Conservation (phyloP, 2,329 filamentous ascomycete genomes). For the Diaporthe vaccinii region DNA sequence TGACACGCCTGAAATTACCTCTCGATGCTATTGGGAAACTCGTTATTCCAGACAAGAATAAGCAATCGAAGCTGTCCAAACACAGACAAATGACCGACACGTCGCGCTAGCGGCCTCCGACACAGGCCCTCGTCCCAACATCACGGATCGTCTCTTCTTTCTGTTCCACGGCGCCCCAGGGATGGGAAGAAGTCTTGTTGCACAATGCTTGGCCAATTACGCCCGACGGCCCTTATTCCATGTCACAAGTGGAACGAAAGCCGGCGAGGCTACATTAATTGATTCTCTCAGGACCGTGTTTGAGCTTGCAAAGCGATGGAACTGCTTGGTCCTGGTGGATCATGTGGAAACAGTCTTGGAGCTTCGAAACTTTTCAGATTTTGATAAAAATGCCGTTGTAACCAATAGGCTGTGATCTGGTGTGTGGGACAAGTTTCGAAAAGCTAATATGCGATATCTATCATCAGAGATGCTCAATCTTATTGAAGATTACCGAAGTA, state of each 20-base stretch:
- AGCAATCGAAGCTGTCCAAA: too few species aligned
- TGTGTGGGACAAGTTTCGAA: background rate
- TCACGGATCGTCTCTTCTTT: too few species aligned
- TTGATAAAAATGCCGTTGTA: background rate
- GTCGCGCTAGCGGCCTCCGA: too few species aligned
- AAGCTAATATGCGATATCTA: background rate
- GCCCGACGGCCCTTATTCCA: background rate
- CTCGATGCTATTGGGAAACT: too few species aligned
- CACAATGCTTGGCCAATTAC: background rate
- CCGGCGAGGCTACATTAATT: background rate
- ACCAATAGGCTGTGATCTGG: background rate
- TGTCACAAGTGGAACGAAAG: background rate
- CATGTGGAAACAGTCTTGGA: background rate
- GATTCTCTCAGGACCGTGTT: background rate
- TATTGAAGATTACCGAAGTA: background rate
- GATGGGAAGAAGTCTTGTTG: background rate
- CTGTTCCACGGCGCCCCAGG: too few species aligned
- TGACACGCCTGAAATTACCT: too few species aligned
- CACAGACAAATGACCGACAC: too few species aligned
- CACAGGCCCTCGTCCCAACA: too few species aligned
- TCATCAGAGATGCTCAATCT: background rate
- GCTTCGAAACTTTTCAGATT: background rate
- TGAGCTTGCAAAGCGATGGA: background rate
- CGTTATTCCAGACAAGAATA: too few species aligned
- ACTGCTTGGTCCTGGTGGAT: background rate